Base-by-base conservation (phyloP, 208 protist genomes). In the Trypanosoma lewisi region DNA sequence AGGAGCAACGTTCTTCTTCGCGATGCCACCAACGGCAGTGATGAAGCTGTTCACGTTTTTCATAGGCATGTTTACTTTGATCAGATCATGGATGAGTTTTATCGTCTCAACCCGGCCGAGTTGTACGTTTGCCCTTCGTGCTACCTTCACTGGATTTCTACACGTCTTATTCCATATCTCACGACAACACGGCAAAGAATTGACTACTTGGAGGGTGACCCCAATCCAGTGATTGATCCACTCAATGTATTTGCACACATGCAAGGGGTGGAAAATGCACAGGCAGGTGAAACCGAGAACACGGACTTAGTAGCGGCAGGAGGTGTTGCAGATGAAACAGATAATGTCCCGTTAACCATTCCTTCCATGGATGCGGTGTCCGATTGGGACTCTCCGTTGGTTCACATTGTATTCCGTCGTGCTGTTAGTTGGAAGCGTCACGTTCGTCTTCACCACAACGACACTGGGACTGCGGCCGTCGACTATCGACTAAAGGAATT, bases 51-150 rank as follows among this genome's bases (percentile, higher is more conserved):
- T n/a, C 34, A 62, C 23, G 57, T 93, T 27, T 51, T 72, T 27
- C 83, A 95, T 57, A 74, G 80, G 1, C 84, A 95, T 58, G 76
- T 85, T 6, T 90, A 82, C 64, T 93, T 93, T 78, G 84, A 95
- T 19, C 77, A 92, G 58, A 93, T 95, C 48, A 90, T 92, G 39
- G 83, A 89, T 33, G 75, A 89, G 44, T 93, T 93, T 58, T 92
- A 95, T 68, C 60, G 84, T 21, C 73, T 95, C 6, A 95, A 79
- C 50, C 77, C 75, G 0, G 77, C 79, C 2, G 83, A 95, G 41
- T 61, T 95, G 6, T 95, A 87, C 60, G 86, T 93, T 2, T 95
- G 86, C 49, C 82, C 89, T 0, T 45, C 82, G 6, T 95, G 89
- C 68, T 92, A 91, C 62, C 72, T 78, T 30, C 85, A 95, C 70